Evolutionary conservation across 495 filamentous ascomycete species (phyloP).

Genomic region (Lophium mytilinum): DNA sequence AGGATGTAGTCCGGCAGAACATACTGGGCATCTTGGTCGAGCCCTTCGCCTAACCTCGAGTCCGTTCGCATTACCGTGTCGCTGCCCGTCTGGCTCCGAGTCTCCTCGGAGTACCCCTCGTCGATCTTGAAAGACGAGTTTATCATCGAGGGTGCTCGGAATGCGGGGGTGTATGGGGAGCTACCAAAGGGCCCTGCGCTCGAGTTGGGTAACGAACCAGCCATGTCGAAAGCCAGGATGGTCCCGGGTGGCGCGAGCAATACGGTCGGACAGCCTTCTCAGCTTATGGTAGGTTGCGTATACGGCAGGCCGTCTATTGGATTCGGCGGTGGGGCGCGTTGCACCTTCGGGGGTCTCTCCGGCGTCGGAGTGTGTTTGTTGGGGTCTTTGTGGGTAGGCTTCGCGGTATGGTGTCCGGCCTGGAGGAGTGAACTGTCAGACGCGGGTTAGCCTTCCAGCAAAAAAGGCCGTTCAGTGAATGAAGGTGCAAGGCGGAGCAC

Average conservation of each 20-base stretch:
- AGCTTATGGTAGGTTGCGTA: too few species aligned
- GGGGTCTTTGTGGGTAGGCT: too few species aligned
- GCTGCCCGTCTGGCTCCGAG: slow-evolving; percentile 47
- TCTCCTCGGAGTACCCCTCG: slow-evolving; percentile 61
- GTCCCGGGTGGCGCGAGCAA: not conserved
- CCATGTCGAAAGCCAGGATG: not conserved
- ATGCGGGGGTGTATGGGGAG: slow-evolving; percentile 18
- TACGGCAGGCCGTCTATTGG: too few species aligned
- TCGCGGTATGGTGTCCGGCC: too few species aligned
- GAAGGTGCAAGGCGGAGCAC: too few species aligned
- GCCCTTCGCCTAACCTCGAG: slow-evolving; percentile 21
- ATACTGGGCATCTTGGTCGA: slow-evolving; percentile 13
- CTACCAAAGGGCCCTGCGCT: slow-evolving; percentile 4
- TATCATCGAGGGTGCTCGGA: slow-evolving; percentile 20
- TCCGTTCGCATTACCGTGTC: slow-evolving; percentile 33
- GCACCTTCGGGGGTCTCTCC: too few species aligned
- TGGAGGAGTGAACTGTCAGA: too few species aligned
- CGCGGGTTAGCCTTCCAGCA: too few species aligned
- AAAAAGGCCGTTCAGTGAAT: too few species aligned
- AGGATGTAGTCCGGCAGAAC: slow-evolving; percentile 46
- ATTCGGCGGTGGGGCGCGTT: too few species aligned
- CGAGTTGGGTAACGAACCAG: not conserved
- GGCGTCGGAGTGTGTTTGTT: too few species aligned
- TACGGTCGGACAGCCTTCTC: too few species aligned
- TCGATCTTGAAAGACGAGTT: slow-evolving; percentile 35